These are phyloP conservation scores for Chaetothyriales sp. DNA, from an alignment of 2,329 filamentous ascomycete species.

Conservation along the genomic window DNA sequence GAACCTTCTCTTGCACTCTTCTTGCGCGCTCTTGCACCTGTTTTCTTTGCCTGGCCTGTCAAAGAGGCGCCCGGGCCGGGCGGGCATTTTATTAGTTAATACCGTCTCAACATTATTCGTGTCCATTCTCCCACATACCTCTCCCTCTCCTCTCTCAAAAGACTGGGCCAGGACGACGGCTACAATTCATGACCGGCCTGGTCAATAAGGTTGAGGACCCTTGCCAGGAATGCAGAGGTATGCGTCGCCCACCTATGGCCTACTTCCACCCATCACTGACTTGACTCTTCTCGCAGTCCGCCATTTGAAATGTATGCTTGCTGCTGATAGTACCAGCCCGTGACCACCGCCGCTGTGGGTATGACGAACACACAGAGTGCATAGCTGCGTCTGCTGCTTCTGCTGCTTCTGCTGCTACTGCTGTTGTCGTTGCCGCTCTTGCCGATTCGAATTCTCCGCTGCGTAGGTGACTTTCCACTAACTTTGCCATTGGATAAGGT, in stretches of 20 bases:
- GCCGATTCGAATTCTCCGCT: background rate
- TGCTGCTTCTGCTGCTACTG: too few relatives aligned
- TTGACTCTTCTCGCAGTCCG: conserved; percentile 10
- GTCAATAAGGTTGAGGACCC: conserved; percentile 16
- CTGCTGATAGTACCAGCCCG: conserved; percentile 4
- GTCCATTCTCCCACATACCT: background rate
- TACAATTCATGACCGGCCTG: conserved; percentile 11
- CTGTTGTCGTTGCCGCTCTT: background rate
- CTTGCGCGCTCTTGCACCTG: too few relatives aligned
- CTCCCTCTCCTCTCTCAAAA: background rate
- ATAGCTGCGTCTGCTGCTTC: too few relatives aligned
- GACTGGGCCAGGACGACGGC: background rate
- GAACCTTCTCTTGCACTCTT: too few relatives aligned
- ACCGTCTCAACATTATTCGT: background rate
- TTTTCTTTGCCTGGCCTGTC: background rate
- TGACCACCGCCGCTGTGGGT: conserved; percentile 1
- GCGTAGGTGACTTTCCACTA: background rate
- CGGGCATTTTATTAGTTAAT: background rate
- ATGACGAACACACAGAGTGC: background rate
- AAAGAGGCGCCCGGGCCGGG: background rate
- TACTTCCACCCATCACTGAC: conserved; percentile 4
- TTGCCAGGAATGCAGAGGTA: conserved; percentile 18
- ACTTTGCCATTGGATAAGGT: conserved; percentile 12
- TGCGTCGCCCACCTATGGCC: conserved; percentile 1
- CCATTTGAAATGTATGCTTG: conserved; percentile 18